Conservation (phyloP, 1,284 basidiomycete species). For the Calocybe gambosa region DNA sequence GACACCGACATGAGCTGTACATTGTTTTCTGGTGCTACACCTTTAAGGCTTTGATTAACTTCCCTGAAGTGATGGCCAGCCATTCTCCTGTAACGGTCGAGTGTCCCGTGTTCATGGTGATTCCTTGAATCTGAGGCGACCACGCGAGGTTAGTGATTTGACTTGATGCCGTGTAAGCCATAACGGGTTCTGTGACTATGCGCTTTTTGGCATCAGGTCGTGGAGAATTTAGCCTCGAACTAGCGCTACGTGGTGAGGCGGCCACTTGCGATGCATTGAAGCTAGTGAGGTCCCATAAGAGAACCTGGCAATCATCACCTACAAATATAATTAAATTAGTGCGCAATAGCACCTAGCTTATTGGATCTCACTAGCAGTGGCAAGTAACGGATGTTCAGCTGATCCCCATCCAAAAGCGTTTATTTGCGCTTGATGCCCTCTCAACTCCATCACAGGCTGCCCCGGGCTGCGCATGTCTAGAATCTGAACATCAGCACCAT, state of each 20-base stretch:
- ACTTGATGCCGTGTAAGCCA: conserved; percentile 75
- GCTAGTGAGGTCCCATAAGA: conserved; percentile 81
- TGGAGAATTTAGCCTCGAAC: conserved; percentile 65
- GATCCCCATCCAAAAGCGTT: conserved; percentile 88
- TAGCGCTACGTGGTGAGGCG: conserved; percentile 55
- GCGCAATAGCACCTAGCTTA: background rate
- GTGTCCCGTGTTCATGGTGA: conserved; percentile 68
- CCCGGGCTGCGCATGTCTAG: conserved; percentile 94
- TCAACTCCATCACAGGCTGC: conserved; percentile 85
- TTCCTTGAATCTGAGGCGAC: conserved; percentile 71
- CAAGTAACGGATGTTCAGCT: conserved; percentile 73
- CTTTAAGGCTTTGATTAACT: conserved; percentile 75
- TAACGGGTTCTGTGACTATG: conserved; percentile 65
- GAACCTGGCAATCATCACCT: conserved; percentile 90
- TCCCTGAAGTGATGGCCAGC: conserved; percentile 86
- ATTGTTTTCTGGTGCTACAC: background rate
- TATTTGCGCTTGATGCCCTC: conserved; percentile 71
- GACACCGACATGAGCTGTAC: conserved; percentile 37
- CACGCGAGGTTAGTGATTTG: conserved; percentile 88
- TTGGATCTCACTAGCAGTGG: conserved; percentile 64
- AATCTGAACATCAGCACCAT: conserved; percentile 81
- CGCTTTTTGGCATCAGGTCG: conserved; percentile 72
- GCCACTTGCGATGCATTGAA: conserved; percentile 40
- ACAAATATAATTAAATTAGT: conserved; percentile 11
- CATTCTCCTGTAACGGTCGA: conserved; percentile 78